A percentile compares a stretch with the other conserved stretches of the same genome.
phyloP scores from a whole-genome alignment of 1,139 yeast genomes.

The Arxiozyma bovina region DNA sequence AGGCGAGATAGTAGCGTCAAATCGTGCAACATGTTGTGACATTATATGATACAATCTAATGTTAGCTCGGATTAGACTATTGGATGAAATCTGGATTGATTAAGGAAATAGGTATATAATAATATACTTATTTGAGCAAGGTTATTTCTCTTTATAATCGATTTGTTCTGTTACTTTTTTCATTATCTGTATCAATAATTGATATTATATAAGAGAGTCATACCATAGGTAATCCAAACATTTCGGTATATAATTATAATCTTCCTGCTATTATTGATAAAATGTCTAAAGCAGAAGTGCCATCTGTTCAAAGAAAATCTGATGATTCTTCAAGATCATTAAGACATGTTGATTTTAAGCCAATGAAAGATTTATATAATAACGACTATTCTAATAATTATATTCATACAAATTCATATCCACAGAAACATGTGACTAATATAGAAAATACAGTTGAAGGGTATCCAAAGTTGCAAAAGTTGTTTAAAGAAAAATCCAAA shows the following conservation, averaged over 20 bases:
- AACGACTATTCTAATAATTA: slow-evolving; percentile 70
- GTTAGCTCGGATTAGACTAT: background rate
- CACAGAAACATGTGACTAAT: slow-evolving; percentile 60
- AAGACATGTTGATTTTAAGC: slow-evolving; percentile 20
- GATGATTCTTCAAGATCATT: background rate
- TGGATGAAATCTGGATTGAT: background rate
- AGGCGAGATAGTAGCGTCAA: background rate
- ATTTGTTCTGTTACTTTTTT: background rate
- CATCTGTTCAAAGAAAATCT: background rate
- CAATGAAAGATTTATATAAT: slow-evolving; percentile 18
- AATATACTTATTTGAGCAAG: background rate
- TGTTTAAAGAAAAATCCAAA: slow-evolving; percentile 52
- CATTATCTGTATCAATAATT: background rate
- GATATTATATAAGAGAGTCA: background rate
- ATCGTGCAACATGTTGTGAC: background rate
- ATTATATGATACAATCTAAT: background rate
- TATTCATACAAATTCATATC: slow-evolving; percentile 51
- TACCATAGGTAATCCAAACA: background rate
- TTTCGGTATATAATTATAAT: too few relatives aligned
- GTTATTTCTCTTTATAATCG: background rate
- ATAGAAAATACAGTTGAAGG: slow-evolving; percentile 61
- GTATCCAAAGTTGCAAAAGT: slow-evolving; percentile 68
- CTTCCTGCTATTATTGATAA: background rate
- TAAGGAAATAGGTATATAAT: too few relatives aligned
- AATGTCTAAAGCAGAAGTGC: background rate